Evolutionary conservation across 805 yeast species (phyloP), one percentile per base, ranked within the genome.

Genomic region (Ogataea ganodermae): DNA sequence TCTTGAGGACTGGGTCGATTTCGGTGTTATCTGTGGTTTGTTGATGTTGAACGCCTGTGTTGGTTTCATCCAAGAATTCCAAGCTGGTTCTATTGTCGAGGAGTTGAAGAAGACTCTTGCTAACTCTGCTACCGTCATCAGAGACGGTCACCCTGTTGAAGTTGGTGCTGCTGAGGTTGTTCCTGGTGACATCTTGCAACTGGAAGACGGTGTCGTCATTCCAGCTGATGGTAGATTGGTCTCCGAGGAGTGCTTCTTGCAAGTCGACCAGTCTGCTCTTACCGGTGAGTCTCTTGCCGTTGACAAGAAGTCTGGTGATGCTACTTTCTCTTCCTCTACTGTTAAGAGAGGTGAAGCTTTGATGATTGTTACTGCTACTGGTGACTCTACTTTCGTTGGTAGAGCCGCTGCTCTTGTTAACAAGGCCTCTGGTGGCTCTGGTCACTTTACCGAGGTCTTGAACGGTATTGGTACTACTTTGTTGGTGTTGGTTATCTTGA

Each of bases 221-320:
- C 94, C 96, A 65, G 89, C 96, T 51, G 96, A 89, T 75, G 96
- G 96, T 75, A 81, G 94, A 72, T 73, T 89, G 57, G 87, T 89
- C 52, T 79, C 94, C 59, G 94, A 87, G 70, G 94, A 84, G 65
- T 79, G 85, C 69, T 82, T 84, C 78, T 75, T 90, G 63, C 96
- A 90, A 76, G 84, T 89, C 66, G 97, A 90, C 76, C 96, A 90
- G 78, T 89, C 97, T 64, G 96, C 96, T 64, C 84, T 90, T 68
- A 90, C 97, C 67, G 97, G 97, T 83, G 97, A 90, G 78, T 90
- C 97, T 55, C 75, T 90, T 61, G 96, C 97, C 68, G 96, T 86
- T 59, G 96, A 89, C 77, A 90, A 90, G 80, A 86, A 78, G 70
- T 74, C 76, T 69, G 96, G 94, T 74, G 97, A 90, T 72, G 75